Evolutionary conservation across 257 asterid genomes (phyloP), one percentile per base, ranked within the genome.

Genomic region (Nicotiana benthamiana): DNA sequence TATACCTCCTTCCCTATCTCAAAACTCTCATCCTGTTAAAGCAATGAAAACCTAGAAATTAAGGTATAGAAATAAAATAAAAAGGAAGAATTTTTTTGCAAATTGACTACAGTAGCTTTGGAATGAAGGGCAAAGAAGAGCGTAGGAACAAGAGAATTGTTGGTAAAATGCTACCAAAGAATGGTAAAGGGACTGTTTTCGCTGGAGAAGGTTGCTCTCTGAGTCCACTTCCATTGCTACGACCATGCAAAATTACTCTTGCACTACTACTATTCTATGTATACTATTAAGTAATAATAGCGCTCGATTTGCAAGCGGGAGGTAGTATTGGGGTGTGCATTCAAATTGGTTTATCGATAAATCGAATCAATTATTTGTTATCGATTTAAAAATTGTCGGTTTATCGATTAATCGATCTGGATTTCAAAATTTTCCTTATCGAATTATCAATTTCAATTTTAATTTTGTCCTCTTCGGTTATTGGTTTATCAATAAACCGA

Each of bases 1-100:
- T 94, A 96, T 84, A 87, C 84, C 87, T 92, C 96, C 86, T 88
- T 93, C 75, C 87, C 89, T 66, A 92, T 92, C 89, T 79, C 87
- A 89, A 96, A 94, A 66, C 84, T 76, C 79, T 87, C 95, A 80
- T 92, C 97, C 99, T 96, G 87, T 32, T 57, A 28, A 59, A 52
- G 15, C 24, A 59, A 16, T 18, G 70, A 60, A 7, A 36, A 54
- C 15, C 18, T 11, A 15, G 26, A 32, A 48, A 51, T 84, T 79
- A 13, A 32, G 56, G 36, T 10, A 43, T 77, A 32, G 3, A 53
- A 20, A 27, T 72, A 30, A 4, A 80, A 75, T 53, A n/a, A 30
- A 74, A 32, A 20, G n/a, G 27, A 13, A n/a, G 20, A 51, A 16
- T 15, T 32, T 65, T 27, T 81, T 36, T 79, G 7, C 36, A 40